These are phyloP conservation scores for Berberis thunbergii DNA, from an alignment of 164 flowering plant genomes.

Conservation along the genomic window DNA sequence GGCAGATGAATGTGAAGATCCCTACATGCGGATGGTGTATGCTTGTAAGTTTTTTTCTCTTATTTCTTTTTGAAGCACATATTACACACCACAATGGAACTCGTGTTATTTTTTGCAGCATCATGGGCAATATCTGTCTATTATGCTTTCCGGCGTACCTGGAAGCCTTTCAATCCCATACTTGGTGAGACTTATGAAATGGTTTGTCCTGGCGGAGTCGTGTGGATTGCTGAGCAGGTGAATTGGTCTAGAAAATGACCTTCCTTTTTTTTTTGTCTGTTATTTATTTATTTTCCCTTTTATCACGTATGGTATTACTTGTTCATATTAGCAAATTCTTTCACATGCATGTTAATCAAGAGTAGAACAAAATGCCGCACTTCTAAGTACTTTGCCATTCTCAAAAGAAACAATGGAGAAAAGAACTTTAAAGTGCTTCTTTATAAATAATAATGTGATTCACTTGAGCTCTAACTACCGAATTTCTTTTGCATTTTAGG, in stretches of 20 bases:
- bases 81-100: not conserved
- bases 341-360: too few species aligned
- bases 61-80: not conserved
- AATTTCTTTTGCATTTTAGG: slow-evolving; percentile 27
- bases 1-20: slow-evolving; percentile 91
- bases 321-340: too few species aligned
- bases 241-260: slow-evolving; percentile 2
- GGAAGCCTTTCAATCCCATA: slow-evolving; percentile 94
- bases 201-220: slow-evolving; percentile 62
- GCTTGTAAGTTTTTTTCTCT: slow-evolving; percentile 42
- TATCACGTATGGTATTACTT: not conserved
- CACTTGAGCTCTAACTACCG: not conserved
- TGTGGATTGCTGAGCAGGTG: slow-evolving; percentile 85
- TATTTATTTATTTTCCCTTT: not conserved
- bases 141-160: slow-evolving; percentile 57
- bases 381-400: too few species aligned
- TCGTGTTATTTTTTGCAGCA: slow-evolving; percentile 31
- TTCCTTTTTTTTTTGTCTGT: not conserved
- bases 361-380: too few species aligned
- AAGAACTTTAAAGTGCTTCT: not conserved
- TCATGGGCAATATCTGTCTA: slow-evolving; percentile 84
- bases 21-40: slow-evolving; percentile 85
- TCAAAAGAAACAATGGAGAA: too few species aligned
- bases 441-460: not conserved
- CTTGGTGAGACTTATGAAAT: slow-evolving; percentile 94